Conservation (phyloP, 768 basidiomycete species). For the Phylloporus arenicola region DNA sequence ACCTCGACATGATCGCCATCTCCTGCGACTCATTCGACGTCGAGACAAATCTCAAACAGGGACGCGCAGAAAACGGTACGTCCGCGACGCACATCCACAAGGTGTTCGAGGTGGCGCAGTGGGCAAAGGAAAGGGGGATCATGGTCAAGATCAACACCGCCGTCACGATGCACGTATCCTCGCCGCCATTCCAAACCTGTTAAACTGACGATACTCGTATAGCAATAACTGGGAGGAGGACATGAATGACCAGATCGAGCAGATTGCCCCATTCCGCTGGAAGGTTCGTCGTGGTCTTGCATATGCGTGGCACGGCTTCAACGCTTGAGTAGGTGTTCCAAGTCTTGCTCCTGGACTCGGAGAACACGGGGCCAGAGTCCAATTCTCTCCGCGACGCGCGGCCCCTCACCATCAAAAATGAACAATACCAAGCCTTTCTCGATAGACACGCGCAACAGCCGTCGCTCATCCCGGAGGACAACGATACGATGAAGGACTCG, state of each 20-base stretch:
- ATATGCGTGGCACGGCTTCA: background rate
- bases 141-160: slow-evolving; percentile 32
- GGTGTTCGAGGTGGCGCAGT: slow-evolving; percentile 29
- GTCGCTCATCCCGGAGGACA: slow-evolving; percentile 34
- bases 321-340: slow-evolving; percentile 25
- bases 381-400: slow-evolving; percentile 26
- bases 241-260: slow-evolving; percentile 30
- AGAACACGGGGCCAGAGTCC: slow-evolving; percentile 23
- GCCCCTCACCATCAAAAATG: slow-evolving; percentile 24
- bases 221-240: slow-evolving; percentile 33
- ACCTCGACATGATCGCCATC: slow-evolving; percentile 34
- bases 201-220: background rate
- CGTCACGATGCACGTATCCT: slow-evolving; percentile 21
- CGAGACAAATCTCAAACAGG: slow-evolving; percentile 28
- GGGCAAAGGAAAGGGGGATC: slow-evolving; percentile 28
- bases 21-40: slow-evolving; percentile 33
- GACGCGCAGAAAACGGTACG: slow-evolving; percentile 26
- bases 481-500: slow-evolving; percentile 36
- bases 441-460: slow-evolving; percentile 23
- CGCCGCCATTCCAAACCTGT: background rate
- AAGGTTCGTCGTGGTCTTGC: slow-evolving; percentile 21
- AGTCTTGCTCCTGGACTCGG: slow-evolving; percentile 26
- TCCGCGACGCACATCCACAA: slow-evolving; percentile 21
- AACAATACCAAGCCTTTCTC: slow-evolving; percentile 33
- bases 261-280: slow-evolving; percentile 30